Conservation (phyloP, 2,329 filamentous ascomycete species). For the Graphilbum fragrans region DNA sequence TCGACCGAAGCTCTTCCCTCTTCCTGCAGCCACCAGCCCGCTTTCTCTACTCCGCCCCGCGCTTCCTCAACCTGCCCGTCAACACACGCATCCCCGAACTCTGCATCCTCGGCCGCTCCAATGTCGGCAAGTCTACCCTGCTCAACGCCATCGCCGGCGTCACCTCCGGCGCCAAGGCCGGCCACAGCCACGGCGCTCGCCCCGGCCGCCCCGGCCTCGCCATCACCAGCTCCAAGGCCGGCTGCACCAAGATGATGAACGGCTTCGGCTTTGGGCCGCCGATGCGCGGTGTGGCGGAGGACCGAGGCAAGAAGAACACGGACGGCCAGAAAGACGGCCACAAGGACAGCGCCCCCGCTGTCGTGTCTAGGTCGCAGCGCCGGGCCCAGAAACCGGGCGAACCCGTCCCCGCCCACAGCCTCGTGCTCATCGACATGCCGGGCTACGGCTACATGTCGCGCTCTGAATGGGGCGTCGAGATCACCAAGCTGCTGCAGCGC, state of each 20-base stretch:
- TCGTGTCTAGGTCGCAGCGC: conserved; percentile 9
- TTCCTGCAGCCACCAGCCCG: conserved; percentile 13
- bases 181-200: conserved; percentile 14
- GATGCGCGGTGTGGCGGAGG: conserved; percentile 11
- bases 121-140: conserved; percentile 81
- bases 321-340: not conserved
- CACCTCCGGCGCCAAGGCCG: conserved; percentile 12
- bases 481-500: conserved; percentile 35
- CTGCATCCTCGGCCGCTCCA: conserved; percentile 74
- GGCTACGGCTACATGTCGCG: conserved; percentile 23
- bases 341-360: conserved; percentile 4
- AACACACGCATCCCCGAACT: conserved; percentile 48
- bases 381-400: conserved; percentile 15
- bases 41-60: conserved; percentile 38
- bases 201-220: conserved; percentile 36
- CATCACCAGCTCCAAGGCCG: conserved; percentile 35
- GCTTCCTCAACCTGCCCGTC: conserved; percentile 33
- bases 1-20: conserved; percentile 13
- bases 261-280: conserved; percentile 40
- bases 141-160: conserved; percentile 65
- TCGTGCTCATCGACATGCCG: conserved; percentile 28
- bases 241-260: conserved; percentile 43
- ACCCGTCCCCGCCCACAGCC: conserved; percentile 29
- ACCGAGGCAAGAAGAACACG: not conserved
- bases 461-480: conserved; percentile 38